Conservation (phyloP, 371 early-diverging fungal genomes). For the Encephalitozoon cuniculi region DNA sequence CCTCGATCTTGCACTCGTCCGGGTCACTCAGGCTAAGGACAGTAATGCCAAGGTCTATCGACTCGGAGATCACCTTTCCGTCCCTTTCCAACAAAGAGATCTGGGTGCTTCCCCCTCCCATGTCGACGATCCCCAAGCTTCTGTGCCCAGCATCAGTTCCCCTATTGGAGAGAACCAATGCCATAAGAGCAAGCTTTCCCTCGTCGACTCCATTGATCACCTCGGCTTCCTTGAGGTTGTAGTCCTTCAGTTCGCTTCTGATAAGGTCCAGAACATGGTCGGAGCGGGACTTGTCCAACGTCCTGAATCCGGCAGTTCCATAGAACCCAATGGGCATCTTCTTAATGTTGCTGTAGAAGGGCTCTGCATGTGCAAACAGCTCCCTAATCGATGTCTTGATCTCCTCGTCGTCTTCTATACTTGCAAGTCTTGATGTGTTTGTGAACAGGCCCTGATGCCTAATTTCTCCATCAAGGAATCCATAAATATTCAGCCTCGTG, state of each 20-base stretch:
- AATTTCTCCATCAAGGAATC: conserved; percentile 37
- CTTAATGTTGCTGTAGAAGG: conserved; percentile 12
- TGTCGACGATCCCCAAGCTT: conserved; percentile 51
- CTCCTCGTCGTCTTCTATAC: background rate
- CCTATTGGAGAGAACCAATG: conserved; percentile 51
- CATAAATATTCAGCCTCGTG: conserved; percentile 56
- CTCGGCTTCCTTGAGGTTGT: conserved; percentile 44
- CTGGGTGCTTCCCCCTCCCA: conserved; percentile 58
- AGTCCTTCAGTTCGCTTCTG: conserved; percentile 13
- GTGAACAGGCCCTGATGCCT: background rate
- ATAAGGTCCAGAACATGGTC: conserved; percentile 33
- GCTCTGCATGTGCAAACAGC: background rate
- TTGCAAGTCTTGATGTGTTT: background rate
- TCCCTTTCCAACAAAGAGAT: conserved; percentile 31
- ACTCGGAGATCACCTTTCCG: background rate
- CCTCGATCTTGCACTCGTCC: background rate
- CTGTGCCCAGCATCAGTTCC: conserved; percentile 39
- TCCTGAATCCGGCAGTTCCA: conserved; percentile 58
- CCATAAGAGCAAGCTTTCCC: conserved; percentile 19
- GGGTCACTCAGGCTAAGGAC: background rate
- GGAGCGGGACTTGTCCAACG: background rate
- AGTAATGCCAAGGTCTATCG: background rate
- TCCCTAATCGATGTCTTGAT: background rate
- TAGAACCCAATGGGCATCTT: conserved; percentile 51
- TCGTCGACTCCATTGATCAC: conserved; percentile 55